Conservation (phyloP, 2,329 filamentous ascomycete genomes). For the Fusarium pseudograminearum region DNA sequence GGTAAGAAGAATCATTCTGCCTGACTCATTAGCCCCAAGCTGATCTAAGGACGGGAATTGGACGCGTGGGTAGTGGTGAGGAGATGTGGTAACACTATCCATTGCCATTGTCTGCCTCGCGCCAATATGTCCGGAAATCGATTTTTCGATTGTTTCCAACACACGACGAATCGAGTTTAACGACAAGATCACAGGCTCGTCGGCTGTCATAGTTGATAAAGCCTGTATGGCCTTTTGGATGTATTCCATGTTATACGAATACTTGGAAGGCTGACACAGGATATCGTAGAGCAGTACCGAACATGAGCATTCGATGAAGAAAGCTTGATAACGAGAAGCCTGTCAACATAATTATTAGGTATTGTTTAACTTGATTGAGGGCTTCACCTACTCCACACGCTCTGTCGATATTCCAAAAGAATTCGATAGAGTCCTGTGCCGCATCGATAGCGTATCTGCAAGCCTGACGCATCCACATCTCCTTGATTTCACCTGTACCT, state of each 20-base stretch:
- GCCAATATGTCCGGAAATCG: rapidly evolving
- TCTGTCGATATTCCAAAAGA: background rate
- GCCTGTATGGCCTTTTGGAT: background rate
- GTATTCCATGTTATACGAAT: background rate
- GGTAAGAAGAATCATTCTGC: background rate
- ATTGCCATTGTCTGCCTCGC: background rate
- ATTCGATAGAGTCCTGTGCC: background rate
- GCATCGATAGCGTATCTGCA: background rate
- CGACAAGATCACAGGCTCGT: background rate
- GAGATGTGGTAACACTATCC: rapidly evolving
- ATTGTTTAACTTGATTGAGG: too few relatives aligned
- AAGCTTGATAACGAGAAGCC: background rate
- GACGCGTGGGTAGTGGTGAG: background rate
- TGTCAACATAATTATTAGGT: rapidly evolving
- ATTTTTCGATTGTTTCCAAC: background rate
- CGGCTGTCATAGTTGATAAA: background rate
- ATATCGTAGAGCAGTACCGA: background rate
- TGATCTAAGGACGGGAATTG: background rate
- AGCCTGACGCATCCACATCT: background rate
- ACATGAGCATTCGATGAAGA: background rate
- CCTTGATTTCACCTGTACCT: background rate
- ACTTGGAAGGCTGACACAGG: background rate
- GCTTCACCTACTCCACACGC: rapidly evolving
- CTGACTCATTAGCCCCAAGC: background rate
- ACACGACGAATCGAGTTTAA: background rate